Evolutionary conservation across 1,139 yeast species (phyloP), one percentile per base, ranked within the genome.

Genomic region (Sugiyamaella grinbergsii): DNA sequence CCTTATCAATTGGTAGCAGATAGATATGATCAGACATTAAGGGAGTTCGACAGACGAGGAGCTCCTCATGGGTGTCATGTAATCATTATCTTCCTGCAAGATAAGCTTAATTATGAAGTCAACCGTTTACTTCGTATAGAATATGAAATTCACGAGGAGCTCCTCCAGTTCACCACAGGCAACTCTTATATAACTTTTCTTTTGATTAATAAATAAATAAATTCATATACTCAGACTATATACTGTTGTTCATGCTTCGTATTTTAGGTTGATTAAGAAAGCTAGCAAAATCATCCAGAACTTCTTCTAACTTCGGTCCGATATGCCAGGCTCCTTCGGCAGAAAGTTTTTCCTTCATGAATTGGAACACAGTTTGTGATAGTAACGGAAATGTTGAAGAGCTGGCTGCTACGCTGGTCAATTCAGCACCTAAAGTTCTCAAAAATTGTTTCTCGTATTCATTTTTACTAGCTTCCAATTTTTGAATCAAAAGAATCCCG

Each of bases 261-360:
- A 41, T 41, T 15, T 32, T 41, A 3, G 37, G 37, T 31, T 22
- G 22, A 38, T 41, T 41, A 13, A 32, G 28, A 11, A 29, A 31
- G 16, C 23, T 32, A 2, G 36, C 37, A 31, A 11, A 41, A 6
- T 28, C 36, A 11, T 31, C 24, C 16, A 41, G 4, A n/a, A 41
- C 31, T 22, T 41, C 45, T 13, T 32, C 37, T 13, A 51, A 20
- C 26, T 37, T 42, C 5, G 37, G 37, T 16, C 54, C 54, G 5
- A 51, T 20, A 28, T 42, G 51, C 54, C 54, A 51, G 4, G 54
- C 54, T 2, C 54, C 54, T 5, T 43, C 44, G 13, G 37, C 40
- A 5, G 42, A 26, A n/a, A 51, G 31, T 18, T 28, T 47, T 5
- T 28, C 45, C 15, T 45, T 48, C 19, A 42, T 31, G 32, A 50